These are phyloP conservation scores for Sechiopsis laciniata DNA, from an alignment of 306 rosid species.

Conservation along the genomic window DNA sequence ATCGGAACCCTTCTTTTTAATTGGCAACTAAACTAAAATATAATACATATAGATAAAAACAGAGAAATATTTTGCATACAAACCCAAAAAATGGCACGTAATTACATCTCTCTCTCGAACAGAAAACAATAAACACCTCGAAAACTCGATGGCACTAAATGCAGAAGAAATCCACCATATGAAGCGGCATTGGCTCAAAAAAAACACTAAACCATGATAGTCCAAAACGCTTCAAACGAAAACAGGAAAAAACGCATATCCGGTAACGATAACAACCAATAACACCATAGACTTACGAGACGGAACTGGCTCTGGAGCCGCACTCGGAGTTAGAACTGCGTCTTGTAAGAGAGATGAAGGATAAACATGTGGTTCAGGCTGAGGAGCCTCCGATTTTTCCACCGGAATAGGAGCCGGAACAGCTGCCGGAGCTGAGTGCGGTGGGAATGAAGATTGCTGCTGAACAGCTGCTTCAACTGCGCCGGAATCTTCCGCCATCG, in stretches of 20 bases:
- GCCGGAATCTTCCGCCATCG: neutral
- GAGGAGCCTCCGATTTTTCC: too few species aligned
- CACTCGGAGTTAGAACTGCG: neutral
- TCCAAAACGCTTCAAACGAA: neutral
- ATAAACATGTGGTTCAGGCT: neutral
- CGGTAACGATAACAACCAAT: neutral
- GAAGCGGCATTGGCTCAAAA: neutral
- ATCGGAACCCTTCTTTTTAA: neutral
- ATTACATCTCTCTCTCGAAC: neutral
- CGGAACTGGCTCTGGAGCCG: conserved; percentile 1
- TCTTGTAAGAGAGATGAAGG: conserved; percentile 4
- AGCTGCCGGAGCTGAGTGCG: neutral
- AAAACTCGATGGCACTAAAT: neutral
- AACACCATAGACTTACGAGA: neutral
- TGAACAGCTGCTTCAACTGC: neutral
- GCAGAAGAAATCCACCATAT: neutral
- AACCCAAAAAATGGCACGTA: neutral
- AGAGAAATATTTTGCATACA: too few species aligned
- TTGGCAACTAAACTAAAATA: neutral
- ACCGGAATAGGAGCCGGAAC: neutral
- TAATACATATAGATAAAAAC: neutral
- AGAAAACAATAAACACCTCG: neutral
- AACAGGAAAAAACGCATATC: neutral
- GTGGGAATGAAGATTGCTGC: neutral
- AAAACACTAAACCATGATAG: neutral